Conservation (phyloP, 495 filamentous ascomycete species). For the Acidiella bohemica region DNA sequence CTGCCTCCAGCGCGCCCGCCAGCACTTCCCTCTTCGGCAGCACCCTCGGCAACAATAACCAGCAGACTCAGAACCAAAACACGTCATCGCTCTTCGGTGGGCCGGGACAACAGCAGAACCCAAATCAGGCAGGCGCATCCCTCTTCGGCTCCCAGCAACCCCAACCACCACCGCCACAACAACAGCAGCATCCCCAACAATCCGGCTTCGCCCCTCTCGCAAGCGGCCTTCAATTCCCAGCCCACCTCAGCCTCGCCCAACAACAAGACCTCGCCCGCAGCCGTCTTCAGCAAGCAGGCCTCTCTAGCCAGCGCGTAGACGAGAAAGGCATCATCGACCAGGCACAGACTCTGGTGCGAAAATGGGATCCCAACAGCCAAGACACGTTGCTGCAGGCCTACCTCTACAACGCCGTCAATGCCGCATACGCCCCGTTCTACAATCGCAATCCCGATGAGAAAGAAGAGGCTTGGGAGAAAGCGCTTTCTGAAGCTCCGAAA, state of each 20-base stretch:
- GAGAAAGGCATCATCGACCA: conserved; percentile 80
- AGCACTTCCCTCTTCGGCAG: conserved; percentile 4
- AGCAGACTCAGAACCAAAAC: conserved; percentile 12
- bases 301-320: conserved; percentile 27
- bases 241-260: conserved; percentile 3
- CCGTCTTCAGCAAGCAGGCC: conserved; percentile 5
- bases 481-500: conserved; percentile 67
- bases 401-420: conserved; percentile 82
- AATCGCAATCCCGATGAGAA: conserved; percentile 64
- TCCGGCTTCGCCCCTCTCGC: conserved; percentile 1
- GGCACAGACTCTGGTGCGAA: conserved; percentile 59
- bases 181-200: conserved; percentile 26
- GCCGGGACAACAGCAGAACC: conserved; percentile 28
- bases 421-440: conserved; percentile 68
- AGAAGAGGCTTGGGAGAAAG: conserved; percentile 83
- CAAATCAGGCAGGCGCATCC: conserved; percentile 22
- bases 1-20: conserved; percentile 26
- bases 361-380: conserved; percentile 65
- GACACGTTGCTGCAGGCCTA: conserved; percentile 77
- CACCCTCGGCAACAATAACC: conserved; percentile 16
- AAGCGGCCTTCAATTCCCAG: neutral
- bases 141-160: neutral
- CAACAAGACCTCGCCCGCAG: conserved; percentile 14
- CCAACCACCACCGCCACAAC: conserved; percentile 18
- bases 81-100: conserved; percentile 18